phyloP scores from a whole-genome alignment of 495 filamentous ascomycete species.

The Penicillium nucicola region DNA sequence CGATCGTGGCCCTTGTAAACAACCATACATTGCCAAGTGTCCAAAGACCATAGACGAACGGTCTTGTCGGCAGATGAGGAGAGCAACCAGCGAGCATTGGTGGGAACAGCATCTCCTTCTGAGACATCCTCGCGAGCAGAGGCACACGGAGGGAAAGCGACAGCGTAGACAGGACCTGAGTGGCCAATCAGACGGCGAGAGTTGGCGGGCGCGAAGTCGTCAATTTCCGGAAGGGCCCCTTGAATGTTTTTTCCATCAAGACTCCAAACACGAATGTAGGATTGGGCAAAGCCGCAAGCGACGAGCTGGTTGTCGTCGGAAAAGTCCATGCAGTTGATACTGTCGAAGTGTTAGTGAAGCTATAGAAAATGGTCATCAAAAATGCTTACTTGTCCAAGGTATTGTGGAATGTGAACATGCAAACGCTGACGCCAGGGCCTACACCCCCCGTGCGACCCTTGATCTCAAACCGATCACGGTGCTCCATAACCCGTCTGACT shows the following conservation, averaged over 20 bases:
- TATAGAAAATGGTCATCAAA: not conserved
- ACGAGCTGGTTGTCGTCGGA: conserved; percentile 82
- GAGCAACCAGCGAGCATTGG: conserved; percentile 70
- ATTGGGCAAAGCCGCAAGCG: conserved; percentile 84
- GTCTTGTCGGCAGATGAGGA: conserved; percentile 86
- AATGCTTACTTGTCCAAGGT: conserved; percentile 70
- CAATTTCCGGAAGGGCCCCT: conserved; percentile 41
- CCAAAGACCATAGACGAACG: conserved; percentile 87
- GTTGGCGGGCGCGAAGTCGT: conserved; percentile 47
- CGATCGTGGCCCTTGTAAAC: conserved; percentile 89
- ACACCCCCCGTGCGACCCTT: conserved; percentile 75
- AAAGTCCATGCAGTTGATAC: conserved; percentile 88
- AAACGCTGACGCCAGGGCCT: conserved; percentile 76
- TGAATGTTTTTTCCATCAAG: conserved; percentile 70
- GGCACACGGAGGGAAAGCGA: conserved; percentile 85
- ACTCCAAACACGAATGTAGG: conserved; percentile 92
- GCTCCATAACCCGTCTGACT: conserved; percentile 90
- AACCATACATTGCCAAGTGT: conserved; percentile 83
- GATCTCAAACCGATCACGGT: conserved; percentile 83
- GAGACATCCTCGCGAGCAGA: conserved; percentile 45
- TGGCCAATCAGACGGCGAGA: conserved; percentile 88
- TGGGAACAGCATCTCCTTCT: conserved; percentile 48
- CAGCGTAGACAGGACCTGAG: conserved; percentile 79
- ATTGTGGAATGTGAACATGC: conserved; percentile 98
- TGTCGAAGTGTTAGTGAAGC: conserved; percentile 36